Base-by-base conservation (phyloP, 768 basidiomycete species). In the Amanita inopinata region DNA sequence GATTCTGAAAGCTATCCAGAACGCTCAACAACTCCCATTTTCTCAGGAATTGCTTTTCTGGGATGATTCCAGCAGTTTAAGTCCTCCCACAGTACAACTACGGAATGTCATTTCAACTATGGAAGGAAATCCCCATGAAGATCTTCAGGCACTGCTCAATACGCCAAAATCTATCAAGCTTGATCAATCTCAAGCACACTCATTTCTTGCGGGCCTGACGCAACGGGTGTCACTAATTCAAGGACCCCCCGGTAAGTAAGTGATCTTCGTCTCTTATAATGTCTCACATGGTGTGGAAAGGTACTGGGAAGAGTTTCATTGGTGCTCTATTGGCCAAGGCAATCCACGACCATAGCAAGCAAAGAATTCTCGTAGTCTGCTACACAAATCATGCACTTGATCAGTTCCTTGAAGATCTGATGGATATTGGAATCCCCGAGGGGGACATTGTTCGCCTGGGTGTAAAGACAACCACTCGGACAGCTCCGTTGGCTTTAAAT, bases 331-430 rank as follows among this genome's bases (percentile, higher is more conserved):
- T 83, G 0, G 79, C 78, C 0, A 83, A 82, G 49, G 60, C 70
- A 3, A 56, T 82, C 3, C 69, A 81, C 36, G 67, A 74, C 10
- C 56, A 58, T 40, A 71, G 72, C 0, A 12, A 50, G 0, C 61
- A 66, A 38, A 74, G 54, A 0, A 81, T 85, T 17, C 69, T 84
- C 3, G 78, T 83, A 1, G 76, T 81, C 12, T 83, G 80, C 49
- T 83, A 74, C 47, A 85, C 82, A 1, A 85, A 85, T 45, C 83
- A 85, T 33, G 82, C 83, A 0, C 68, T 85, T 0, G 82, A 84
- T 47, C 75, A 82, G 38, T 78, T 85, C 42, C 64, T 85, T 3
- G 71, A 74, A 17, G 74, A 78, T 40, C 67, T 85, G 2, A 53
- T 83, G 2, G 64, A 67, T 14, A 76, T 77, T 22, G 80, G 77